Evolutionary conservation across 1,284 basidiomycete species (phyloP).

Genomic region (Ceratobasidium sp.): DNA sequence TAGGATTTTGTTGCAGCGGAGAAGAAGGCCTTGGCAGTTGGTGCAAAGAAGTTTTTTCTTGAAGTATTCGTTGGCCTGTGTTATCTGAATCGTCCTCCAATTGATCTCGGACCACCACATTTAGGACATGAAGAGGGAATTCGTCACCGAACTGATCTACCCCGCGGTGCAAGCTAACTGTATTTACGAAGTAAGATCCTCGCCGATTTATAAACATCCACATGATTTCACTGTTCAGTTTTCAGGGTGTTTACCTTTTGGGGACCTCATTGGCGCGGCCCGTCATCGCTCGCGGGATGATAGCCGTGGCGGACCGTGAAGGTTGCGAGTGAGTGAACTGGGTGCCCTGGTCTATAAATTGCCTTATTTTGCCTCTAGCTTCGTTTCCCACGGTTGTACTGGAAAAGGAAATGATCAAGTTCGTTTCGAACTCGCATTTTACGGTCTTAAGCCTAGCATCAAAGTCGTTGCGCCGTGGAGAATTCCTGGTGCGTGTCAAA

Average conservation of each 20-base stretch:
- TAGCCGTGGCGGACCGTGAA: conserved; percentile 90
- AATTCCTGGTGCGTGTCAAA: conserved; percentile 76
- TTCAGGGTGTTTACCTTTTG: conserved; percentile 94
- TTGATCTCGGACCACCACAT: not conserved
- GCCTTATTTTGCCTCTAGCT: conserved; percentile 65
- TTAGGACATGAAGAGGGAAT: conserved; percentile 95
- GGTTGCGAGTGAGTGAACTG: conserved; percentile 82
- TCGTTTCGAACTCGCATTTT: conserved; percentile 99
- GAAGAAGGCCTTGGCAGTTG: conserved; percentile 91
- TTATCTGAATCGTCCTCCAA: not conserved
- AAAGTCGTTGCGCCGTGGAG: conserved; percentile 99
- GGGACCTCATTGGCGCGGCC: conserved; percentile 98
- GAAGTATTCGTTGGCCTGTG: conserved; percentile 66
- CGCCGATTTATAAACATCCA: not conserved
- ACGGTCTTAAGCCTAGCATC: conserved; percentile 98
- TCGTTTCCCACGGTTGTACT: conserved; percentile 98
- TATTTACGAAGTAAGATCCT: conserved; percentile 87
- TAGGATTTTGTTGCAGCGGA: conserved; percentile 96
- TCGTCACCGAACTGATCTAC: conserved; percentile 97
- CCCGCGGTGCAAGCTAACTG: conserved; percentile 98
- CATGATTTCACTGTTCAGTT: not conserved
- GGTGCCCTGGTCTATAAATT: not conserved
- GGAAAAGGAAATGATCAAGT: conserved; percentile 99
- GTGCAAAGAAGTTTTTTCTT: conserved; percentile 95
- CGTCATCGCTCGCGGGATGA: conserved; percentile 99